These are phyloP conservation scores for Flueggea neowawraea DNA, from an alignment of 441 rosid species.

Conservation along the genomic window DNA sequence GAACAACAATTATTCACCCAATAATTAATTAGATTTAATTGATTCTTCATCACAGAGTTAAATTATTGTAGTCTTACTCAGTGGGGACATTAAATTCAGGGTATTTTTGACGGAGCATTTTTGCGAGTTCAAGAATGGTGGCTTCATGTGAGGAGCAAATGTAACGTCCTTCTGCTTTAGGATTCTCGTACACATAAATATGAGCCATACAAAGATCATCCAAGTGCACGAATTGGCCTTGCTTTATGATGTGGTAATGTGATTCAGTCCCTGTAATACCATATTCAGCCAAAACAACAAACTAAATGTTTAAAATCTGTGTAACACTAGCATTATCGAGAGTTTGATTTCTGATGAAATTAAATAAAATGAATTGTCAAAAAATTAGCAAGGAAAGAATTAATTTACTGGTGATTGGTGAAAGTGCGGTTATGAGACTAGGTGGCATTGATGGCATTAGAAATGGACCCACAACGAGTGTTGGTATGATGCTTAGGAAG, in stretches of 20 bases:
- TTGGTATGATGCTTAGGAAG: conserved; percentile 70
- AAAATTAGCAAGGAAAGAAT: not conserved
- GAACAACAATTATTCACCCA: not conserved
- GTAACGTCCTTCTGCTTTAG: conserved; percentile 65
- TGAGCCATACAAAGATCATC: conserved; percentile 73
- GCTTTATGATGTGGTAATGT: not conserved
- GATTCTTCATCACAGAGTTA: no score
- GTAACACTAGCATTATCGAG: no score
- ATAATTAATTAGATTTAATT: no score
- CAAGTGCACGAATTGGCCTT: conserved; percentile 36
- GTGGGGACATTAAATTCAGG: conserved; percentile 60
- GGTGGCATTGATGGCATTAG: conserved; percentile 85
- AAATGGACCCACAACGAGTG: conserved; percentile 85
- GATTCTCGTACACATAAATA: conserved; percentile 58
- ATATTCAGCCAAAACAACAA: not conserved
- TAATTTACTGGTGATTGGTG: conserved; percentile 55
- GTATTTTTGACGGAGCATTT: conserved; percentile 43
- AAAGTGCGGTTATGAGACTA: conserved; percentile 79
- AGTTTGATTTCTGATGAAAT: no score
- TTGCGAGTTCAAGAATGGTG: conserved; percentile 37
- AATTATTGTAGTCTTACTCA: conserved; percentile 26
- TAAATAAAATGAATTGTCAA: no score
- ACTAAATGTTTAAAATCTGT: no score
- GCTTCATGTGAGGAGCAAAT: conserved; percentile 60
- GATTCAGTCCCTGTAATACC: not conserved